phyloP scores from a whole-genome alignment of 2,329 filamentous ascomycete species.

The Bipolaris cookei region DNA sequence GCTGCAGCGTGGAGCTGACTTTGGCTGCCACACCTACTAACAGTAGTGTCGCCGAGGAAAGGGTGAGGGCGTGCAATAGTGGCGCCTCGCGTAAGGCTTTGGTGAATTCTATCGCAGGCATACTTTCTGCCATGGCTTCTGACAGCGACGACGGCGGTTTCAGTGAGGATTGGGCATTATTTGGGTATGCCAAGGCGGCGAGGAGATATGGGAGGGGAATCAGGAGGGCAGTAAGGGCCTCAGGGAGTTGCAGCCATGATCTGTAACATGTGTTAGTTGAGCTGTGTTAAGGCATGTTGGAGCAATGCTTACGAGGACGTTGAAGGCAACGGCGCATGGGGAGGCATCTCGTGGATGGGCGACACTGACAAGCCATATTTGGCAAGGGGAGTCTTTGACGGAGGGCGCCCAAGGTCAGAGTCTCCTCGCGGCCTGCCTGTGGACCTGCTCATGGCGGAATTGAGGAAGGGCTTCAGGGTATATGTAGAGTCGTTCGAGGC shows the following conservation, averaged over 20 bases:
- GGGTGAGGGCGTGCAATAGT: constrained; percentile 53
- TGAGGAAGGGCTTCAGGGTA: constrained; percentile 39
- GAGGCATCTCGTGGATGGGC: constrained; percentile 42
- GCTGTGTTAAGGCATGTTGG: background rate
- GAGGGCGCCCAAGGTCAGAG: constrained; percentile 53
- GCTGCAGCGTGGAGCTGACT: constrained; percentile 36
- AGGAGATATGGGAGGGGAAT: constrained; percentile 58
- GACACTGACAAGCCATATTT: constrained; percentile 45
- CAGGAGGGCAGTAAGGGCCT: constrained; percentile 58
- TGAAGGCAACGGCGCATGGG: constrained; percentile 16
- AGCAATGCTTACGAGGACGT: constrained; percentile 31
- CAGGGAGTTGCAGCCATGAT: constrained; percentile 49
- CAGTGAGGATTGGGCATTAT: constrained; percentile 16
- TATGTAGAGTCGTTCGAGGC: constrained; percentile 39
- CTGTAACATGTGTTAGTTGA: constrained; percentile 25
- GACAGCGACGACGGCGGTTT: constrained; percentile 30
- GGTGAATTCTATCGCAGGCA: constrained; percentile 17
- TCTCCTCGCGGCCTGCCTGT: constrained; percentile 52
- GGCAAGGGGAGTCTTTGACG: constrained; percentile 28
- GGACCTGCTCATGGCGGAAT: constrained; percentile 24
- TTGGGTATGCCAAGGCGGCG: constrained; percentile 55
- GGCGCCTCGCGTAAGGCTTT: constrained; percentile 29
- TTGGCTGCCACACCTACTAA: constrained; percentile 52
- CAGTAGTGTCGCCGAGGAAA: constrained; percentile 56
- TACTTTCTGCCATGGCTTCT: constrained; percentile 31